Conservation (phyloP, 148 eudicot genomes). For the Nepenthes gracilis region DNA sequence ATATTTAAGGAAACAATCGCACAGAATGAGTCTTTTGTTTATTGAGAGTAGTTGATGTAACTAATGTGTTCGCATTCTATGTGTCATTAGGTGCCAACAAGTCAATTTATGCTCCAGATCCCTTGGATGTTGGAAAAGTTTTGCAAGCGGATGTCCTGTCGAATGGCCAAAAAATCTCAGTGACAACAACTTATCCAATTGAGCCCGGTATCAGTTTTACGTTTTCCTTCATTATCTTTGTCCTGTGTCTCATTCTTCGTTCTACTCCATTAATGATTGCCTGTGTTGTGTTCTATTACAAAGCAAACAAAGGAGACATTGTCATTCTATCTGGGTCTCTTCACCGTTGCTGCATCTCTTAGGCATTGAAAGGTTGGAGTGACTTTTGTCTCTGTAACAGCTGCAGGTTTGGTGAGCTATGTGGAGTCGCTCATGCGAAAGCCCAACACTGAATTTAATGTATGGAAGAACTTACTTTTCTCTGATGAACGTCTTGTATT, state of each 20-base stretch:
- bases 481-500: conserved; percentile 3
- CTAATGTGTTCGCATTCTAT: not conserved
- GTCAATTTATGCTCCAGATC: conserved; percentile 84
- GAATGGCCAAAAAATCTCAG: conserved; percentile 48
- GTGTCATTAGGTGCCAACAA: conserved; percentile 70
- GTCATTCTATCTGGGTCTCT: no score
- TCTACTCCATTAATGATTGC: not conserved
- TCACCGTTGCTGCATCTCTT: no score
- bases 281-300: not conserved
- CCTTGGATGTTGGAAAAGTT: conserved; percentile 78
- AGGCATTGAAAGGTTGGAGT: not conserved
- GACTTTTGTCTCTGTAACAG: conserved; percentile 30
- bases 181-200: conserved; percentile 54
- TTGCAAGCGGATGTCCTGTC: conserved; percentile 71
- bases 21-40: no score
- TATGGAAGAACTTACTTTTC: conserved; percentile 15
- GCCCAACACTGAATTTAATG: conserved; percentile 65
- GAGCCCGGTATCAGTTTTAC: conserved; percentile 33
- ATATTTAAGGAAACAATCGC: no score
- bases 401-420: conserved; percentile 60
- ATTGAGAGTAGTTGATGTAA: no score
- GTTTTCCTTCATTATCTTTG: not conserved
- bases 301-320: not conserved
- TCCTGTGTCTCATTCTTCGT: not conserved
- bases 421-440: conserved; percentile 60